phyloP scores from a whole-genome alignment of 352 stramenopile genomes.

The Plasmopara muralis region DNA sequence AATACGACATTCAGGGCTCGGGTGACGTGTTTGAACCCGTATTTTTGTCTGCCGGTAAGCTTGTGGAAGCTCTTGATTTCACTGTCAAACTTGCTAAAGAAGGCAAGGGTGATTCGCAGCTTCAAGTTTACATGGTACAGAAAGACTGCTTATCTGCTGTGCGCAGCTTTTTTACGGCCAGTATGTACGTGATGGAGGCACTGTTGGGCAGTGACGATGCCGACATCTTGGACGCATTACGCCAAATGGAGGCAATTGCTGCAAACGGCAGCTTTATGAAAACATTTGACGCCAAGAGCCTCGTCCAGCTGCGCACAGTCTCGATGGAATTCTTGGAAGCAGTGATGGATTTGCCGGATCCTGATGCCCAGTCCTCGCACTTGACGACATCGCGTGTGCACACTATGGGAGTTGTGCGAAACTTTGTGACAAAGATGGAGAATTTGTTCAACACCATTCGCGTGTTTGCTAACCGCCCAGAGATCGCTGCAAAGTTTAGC shows the following conservation, averaged over 20 bases:
- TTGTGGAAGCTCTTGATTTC: constrained; percentile 55
- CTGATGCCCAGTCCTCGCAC: constrained; percentile 44
- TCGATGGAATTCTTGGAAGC: constrained; percentile 72
- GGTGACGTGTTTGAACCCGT: constrained; percentile 75
- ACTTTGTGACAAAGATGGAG: constrained; percentile 74
- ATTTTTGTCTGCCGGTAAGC: constrained; percentile 69
- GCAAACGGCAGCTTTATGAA: constrained; percentile 54
- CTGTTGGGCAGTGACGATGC: constrained; percentile 58
- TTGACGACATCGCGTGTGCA: constrained; percentile 49
- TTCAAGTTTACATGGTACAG: constrained; percentile 59
- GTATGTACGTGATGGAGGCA: constrained; percentile 66
- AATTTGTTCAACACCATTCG: constrained; percentile 52
- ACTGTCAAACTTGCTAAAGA: constrained; percentile 56
- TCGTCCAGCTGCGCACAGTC: constrained; percentile 42
- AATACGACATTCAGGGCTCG: constrained; percentile 66
- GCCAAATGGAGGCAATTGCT: constrained; percentile 59
- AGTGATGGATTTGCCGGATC: constrained; percentile 64
- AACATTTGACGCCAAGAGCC: constrained; percentile 50
- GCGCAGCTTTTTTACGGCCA: constrained; percentile 70
- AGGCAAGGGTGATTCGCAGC: constrained; percentile 58
- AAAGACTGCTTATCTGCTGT: constrained; percentile 63
- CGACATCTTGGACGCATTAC: constrained; percentile 54
- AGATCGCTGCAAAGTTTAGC: constrained; percentile 55
- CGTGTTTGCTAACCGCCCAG: constrained; percentile 45
- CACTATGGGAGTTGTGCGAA: constrained; percentile 64